These are phyloP conservation scores for Heliocybe sulcata DNA, from an alignment of 1,284 basidiomycete species.

Conservation along the genomic window DNA sequence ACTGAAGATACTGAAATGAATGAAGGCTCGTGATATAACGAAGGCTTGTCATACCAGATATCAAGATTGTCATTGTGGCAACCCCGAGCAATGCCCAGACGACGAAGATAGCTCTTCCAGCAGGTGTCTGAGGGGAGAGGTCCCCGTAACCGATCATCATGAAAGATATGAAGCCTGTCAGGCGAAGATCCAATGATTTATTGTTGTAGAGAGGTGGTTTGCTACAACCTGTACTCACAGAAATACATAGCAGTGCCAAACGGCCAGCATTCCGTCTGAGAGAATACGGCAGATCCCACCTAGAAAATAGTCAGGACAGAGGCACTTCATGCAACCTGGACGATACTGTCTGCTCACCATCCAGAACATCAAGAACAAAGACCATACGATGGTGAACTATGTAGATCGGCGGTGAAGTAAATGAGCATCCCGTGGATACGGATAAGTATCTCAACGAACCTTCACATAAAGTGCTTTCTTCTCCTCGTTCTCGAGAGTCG, in stretches of 20 bases:
- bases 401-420: not conserved
- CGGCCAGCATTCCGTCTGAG: conserved; percentile 40
- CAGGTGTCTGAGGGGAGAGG: conserved; percentile 48
- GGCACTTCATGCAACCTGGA: not conserved
- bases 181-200: no score
- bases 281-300: conserved; percentile 52
- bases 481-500: conserved; percentile 28
- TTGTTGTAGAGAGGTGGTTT: no score
- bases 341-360: conserved; percentile 29
- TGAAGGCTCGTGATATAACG: not conserved
- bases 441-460: conserved; percentile 21
- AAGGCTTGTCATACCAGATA: conserved; percentile 42
- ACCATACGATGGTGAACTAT: conserved; percentile 34
- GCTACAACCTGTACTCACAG: no score
- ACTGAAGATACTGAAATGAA: conserved; percentile 30
- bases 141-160: conserved; percentile 72
- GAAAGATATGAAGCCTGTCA: conserved; percentile 39
- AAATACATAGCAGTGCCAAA: conserved; percentile 61
- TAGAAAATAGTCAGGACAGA: conserved; percentile 12
- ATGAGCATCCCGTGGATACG: no score
- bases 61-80: conserved; percentile 66
- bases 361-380: conserved; percentile 53
- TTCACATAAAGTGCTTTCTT: conserved; percentile 40
- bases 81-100: conserved; percentile 78
- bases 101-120: conserved; percentile 73